These are phyloP conservation scores for Hysterium pulicare DNA, from an alignment of 2,329 filamentous ascomycete genomes.

Conservation along the genomic window DNA sequence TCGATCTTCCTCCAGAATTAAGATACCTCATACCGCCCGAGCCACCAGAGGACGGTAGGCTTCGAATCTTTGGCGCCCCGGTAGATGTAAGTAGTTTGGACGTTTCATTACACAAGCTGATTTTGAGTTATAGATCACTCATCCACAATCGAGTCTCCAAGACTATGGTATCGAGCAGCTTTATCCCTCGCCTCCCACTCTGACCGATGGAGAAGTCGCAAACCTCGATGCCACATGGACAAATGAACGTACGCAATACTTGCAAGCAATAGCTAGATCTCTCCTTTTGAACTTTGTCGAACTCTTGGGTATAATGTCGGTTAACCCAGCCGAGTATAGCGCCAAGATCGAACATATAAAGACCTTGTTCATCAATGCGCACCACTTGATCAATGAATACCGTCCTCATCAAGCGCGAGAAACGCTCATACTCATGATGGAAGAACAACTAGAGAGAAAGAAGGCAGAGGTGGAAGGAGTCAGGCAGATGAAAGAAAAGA, in stretches of 20 bases:
- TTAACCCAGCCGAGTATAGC: slow-evolving; percentile 61
- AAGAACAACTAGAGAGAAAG: slow-evolving; percentile 72
- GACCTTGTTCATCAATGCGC: slow-evolving; percentile 83
- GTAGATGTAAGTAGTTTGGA: slow-evolving; percentile 50
- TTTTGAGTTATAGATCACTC: slow-evolving; percentile 43
- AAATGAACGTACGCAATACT: slow-evolving; percentile 55
- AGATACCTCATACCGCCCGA: slow-evolving; percentile 76
- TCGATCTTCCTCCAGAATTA: slow-evolving; percentile 65
- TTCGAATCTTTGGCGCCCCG: slow-evolving; percentile 69
- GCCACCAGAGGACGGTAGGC: slow-evolving; percentile 67
- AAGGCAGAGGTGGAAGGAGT: slow-evolving; percentile 70
- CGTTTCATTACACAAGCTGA: slow-evolving; percentile 7
- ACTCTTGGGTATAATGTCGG: slow-evolving; percentile 67
- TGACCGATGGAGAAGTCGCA: slow-evolving; percentile 33
- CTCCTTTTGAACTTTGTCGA: slow-evolving; percentile 87
- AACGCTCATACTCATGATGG: slow-evolving; percentile 82
- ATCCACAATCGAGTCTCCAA: slow-evolving; percentile 64
- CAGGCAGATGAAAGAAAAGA: slow-evolving; percentile 65
- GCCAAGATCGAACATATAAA: slow-evolving; percentile 75
- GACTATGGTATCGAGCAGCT: slow-evolving; percentile 70
- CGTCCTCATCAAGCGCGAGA: slow-evolving; percentile 89
- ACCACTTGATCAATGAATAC: slow-evolving; percentile 92
- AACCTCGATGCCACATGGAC: slow-evolving; percentile 50
- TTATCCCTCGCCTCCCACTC: slow-evolving; percentile 49
- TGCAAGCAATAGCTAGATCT: slow-evolving; percentile 78